Percentiles rank a stretch among this genome's conserved stretches.
Conservation (phyloP, 345 rosid genomes). For the Firmiana major region DNA sequence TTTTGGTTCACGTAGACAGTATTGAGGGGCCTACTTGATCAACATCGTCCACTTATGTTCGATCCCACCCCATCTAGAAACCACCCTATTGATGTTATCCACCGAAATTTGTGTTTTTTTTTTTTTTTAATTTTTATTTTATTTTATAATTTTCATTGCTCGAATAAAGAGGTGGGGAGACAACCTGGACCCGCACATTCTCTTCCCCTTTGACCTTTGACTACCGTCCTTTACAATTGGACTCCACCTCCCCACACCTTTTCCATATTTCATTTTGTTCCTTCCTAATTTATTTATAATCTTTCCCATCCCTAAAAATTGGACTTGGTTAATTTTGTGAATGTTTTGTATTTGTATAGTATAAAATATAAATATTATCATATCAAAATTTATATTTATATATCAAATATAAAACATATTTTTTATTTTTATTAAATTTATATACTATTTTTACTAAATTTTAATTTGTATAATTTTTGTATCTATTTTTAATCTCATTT, state of each 20-base stretch:
- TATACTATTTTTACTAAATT: too few relatives aligned
- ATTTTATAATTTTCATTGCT: background rate
- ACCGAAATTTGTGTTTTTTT: background rate
- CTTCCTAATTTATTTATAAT: background rate
- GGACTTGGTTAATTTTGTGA: too few relatives aligned
- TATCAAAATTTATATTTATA: too few relatives aligned
- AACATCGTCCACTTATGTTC: slow-evolving; percentile 13
- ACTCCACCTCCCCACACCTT: background rate
- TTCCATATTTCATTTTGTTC: background rate
- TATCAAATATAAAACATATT: too few relatives aligned
- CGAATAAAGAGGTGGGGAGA: slow-evolving; percentile 35
- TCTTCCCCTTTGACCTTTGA: slow-evolving; percentile 43
- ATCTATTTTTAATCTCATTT: too few relatives aligned
- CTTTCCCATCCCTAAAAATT: background rate
- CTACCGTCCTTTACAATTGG: too few relatives aligned
- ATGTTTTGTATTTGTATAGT: too few relatives aligned
- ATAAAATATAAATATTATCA: too few relatives aligned
- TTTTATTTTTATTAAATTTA: too few relatives aligned
- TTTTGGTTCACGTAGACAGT: background rate
- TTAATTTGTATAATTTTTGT: too few relatives aligned
- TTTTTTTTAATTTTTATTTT: background rate
- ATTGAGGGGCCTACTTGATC: slow-evolving; percentile 17
- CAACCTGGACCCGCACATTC: slow-evolving; percentile 61
- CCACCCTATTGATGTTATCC: slow-evolving; percentile 26
- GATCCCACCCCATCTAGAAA: slow-evolving; percentile 21